Base-by-base conservation (phyloP, 169 alveolate species). In the Plasmodium knowlesi region DNA sequence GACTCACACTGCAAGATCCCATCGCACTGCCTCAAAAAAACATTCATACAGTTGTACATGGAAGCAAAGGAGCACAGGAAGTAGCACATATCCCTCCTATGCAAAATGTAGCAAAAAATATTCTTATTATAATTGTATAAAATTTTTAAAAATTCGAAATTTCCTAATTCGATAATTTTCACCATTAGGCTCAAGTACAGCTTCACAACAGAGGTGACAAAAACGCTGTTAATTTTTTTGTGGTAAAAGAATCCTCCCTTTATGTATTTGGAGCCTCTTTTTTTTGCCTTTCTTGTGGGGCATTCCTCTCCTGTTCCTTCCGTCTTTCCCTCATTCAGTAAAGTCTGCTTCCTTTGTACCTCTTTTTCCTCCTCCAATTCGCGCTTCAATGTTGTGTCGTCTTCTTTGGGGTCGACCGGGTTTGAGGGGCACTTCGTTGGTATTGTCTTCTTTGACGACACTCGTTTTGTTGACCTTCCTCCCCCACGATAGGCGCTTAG, bases 121-220 rank as follows among this genome's bases (percentile, higher is more conserved):
- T 72, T n/a, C 30, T 81, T 81, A 43, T 90, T 90, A 32, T 90
- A 90, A 81, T 90, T 90, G 82, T 67, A 90, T 32, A 90, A 54
- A 2, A 90, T 90, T 46, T 90, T 90, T 43, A 90, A 39, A 90
- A 70, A 81, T 71, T 90, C 95, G 43, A 67, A 90, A 46, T 90
- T 90, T 10, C 95, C 95, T 10, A 90, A 32, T 50, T 90, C 95
- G 12, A 90, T 90, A 43, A 90, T 90, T 70, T 90, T 90, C 57
- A 90, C 72, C 6, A 90, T 70, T 70, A 82, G 46, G 74, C 95
- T 90, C 81, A 90, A 30, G 74, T 81, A 90, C 83, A 90, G 43
- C 30, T 81, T 81, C 12, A 90, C 78, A 9, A 90, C 84, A 16
- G n/a, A 41, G 25, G 19, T 5, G n/a, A 90, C 5, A 81, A 90